phyloP scores from a whole-genome alignment of 1,139 yeast genomes.

The Suhomyces taliae region DNA sequence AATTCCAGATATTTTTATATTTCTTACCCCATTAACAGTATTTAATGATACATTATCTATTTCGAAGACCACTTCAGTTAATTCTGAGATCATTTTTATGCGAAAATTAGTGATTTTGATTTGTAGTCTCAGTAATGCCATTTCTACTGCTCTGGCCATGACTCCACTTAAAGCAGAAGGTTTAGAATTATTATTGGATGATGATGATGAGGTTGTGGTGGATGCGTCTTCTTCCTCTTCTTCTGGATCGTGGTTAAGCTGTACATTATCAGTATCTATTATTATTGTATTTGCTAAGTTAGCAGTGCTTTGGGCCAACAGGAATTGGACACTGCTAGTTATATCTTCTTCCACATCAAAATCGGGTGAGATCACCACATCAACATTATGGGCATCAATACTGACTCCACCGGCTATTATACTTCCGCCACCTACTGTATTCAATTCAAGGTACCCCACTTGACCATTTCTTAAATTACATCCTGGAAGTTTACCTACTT shows the following conservation, averaged over 20 bases:
- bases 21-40: slow-evolving; percentile 50
- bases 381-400: slow-evolving; percentile 57
- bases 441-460: slow-evolving; percentile 51
- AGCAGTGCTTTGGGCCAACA: slow-evolving; percentile 63
- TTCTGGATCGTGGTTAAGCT: slow-evolving; percentile 10
- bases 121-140: slow-evolving; percentile 64
- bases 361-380: slow-evolving; percentile 55
- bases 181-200: slow-evolving; percentile 12
- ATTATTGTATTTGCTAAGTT: slow-evolving; percentile 64
- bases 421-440: slow-evolving; percentile 31
- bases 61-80: slow-evolving; percentile 44
- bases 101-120: slow-evolving; percentile 46
- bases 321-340: slow-evolving; percentile 36
- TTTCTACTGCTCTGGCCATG: slow-evolving; percentile 64
- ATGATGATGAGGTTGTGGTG: slow-evolving; percentile 12
- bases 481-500: slow-evolving; percentile 65
- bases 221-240: slow-evolving; percentile 14
- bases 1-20: slow-evolving; percentile 40
- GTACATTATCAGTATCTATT: slow-evolving; percentile 16
- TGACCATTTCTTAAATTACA: slow-evolving; percentile 63
- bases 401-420: slow-evolving; percentile 59
- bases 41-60: slow-evolving; percentile 41
- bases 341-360: slow-evolving; percentile 32
- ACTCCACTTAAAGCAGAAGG: slow-evolving; percentile 52
- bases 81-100: slow-evolving; percentile 52